These are phyloP conservation scores for Yamadazyma phyllophila DNA, from an alignment of 805 yeast genomes.

Conservation along the genomic window DNA sequence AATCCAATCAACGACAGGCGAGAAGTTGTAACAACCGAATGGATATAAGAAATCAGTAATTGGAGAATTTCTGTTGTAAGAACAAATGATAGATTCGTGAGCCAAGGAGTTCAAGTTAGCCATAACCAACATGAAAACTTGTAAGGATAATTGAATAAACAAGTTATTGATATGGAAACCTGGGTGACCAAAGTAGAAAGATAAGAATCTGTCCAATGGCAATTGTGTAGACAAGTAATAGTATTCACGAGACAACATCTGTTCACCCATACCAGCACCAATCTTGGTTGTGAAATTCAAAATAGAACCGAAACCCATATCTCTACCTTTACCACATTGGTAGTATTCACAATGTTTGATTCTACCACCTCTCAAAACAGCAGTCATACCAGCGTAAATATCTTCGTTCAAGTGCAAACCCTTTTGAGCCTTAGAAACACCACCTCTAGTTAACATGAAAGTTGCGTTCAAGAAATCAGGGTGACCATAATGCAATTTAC, in stretches of 20 bases:
- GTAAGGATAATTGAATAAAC: constrained; percentile 63
- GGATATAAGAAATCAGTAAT: constrained; percentile 63
- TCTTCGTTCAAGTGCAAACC: constrained; percentile 84
- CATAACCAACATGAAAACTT: constrained; percentile 55
- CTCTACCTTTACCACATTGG: constrained; percentile 87
- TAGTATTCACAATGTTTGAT: constrained; percentile 80
- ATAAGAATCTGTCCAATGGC: constrained; percentile 73
- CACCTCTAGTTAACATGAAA: constrained; percentile 83
- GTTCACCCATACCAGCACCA: constrained; percentile 92
- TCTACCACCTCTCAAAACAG: constrained; percentile 74
- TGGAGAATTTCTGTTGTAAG: constrained; percentile 55
- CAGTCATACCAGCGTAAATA: constrained; percentile 84
- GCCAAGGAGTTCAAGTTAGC: constrained; percentile 64
- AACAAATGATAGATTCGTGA: constrained; percentile 59
- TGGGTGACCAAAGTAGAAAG: constrained; percentile 83
- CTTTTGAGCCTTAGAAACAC: constrained; percentile 81
- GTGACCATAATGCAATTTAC: constrained; percentile 83
- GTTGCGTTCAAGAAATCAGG: constrained; percentile 77
- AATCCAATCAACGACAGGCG: constrained; percentile 74
- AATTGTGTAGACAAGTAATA: constrained; percentile 74
- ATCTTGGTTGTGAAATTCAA: constrained; percentile 79
- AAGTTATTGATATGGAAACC: constrained; percentile 82
- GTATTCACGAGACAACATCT: constrained; percentile 78
- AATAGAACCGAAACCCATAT: constrained; percentile 80
- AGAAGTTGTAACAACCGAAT: constrained; percentile 65